Percentiles rank a stretch among this genome's conserved stretches.
Evolutionary conservation across 331 rosid species (phyloP).

Genomic region (Rosa hybrid): DNA sequence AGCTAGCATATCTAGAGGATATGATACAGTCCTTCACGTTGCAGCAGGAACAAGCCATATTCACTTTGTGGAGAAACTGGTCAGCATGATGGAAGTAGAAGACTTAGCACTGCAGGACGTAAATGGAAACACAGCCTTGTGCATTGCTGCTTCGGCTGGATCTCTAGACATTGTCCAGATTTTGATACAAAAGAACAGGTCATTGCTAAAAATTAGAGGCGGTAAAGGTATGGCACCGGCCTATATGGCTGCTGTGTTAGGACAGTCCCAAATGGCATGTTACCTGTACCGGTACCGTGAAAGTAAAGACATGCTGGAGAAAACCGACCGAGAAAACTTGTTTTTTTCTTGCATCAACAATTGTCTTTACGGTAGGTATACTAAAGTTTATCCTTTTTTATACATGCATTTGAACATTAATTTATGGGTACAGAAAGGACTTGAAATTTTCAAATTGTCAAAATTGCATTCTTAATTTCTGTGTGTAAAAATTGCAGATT

Average conservation of each 20-base stretch:
- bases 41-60: not conserved
- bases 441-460: no score
- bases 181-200: not conserved
- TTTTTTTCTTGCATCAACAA: conserved; percentile 12
- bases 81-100: no score
- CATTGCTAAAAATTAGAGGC: conserved; percentile 20
- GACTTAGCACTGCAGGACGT: not conserved
- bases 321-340: not conserved
- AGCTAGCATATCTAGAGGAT: conserved; percentile 28
- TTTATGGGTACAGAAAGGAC: no score
- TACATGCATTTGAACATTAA: no score
- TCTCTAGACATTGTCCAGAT: conserved; percentile 25
- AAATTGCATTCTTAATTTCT: not conserved
- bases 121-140: conserved; percentile 34
- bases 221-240: conserved; percentile 32
- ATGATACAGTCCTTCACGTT: not conserved
- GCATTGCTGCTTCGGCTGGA: conserved; percentile 40
- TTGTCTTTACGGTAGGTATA: conserved; percentile 33
- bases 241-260: conserved; percentile 3
- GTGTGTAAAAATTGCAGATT: not conserved
- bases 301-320: not conserved
- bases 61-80: not conserved
- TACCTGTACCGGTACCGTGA: conserved; percentile 11
- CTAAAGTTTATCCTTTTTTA: not conserved
- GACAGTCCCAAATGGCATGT: conserved; percentile 30